These are phyloP conservation scores for Pythium grandisporangium DNA, from an alignment of 352 stramenopile species.

Conservation along the genomic window DNA sequence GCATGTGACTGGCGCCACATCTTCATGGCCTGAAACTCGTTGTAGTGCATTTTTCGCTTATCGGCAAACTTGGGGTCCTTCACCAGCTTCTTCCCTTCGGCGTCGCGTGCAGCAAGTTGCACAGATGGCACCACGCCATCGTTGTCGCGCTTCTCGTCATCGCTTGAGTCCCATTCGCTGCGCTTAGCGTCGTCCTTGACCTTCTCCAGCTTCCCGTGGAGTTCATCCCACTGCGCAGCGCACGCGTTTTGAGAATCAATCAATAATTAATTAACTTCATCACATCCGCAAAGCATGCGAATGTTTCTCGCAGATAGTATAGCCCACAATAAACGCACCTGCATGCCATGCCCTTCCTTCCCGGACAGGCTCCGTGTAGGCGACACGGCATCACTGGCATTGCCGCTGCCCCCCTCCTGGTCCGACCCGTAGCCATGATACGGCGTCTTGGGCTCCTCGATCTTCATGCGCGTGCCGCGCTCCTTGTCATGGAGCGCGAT, in stretches of 20 bases:
- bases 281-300: too few relatives aligned
- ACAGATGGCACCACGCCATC: too few relatives aligned
- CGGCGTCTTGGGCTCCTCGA: constrained; percentile 90
- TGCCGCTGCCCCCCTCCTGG: constrained; percentile 9
- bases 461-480: constrained; percentile 89
- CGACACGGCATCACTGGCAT: constrained; percentile 24
- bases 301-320: too few relatives aligned
- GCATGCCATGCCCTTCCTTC: too few relatives aligned
- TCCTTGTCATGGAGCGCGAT: constrained; percentile 88
- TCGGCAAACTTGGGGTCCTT: constrained; percentile 60
- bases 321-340: too few relatives aligned
- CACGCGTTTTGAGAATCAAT: too few relatives aligned
- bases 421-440: constrained; percentile 69
- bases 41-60: constrained; percentile 81
- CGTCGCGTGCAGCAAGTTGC: constrained; percentile 29
- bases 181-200: constrained; percentile 28
- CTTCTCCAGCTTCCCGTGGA: constrained; percentile 52
- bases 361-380: constrained; percentile 43
- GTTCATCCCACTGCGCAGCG: constrained; percentile 47
- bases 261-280: too few relatives aligned
- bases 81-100: constrained; percentile 49
- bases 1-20: constrained; percentile 54
- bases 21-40: constrained; percentile 68
- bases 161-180: constrained; percentile 56
- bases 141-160: constrained; percentile 21